Percentiles rank a stretch among this genome's conserved stretches.
phyloP scores from a whole-genome alignment of 1,284 basidiomycete species.

The Stygiomarasmius scandens region DNA sequence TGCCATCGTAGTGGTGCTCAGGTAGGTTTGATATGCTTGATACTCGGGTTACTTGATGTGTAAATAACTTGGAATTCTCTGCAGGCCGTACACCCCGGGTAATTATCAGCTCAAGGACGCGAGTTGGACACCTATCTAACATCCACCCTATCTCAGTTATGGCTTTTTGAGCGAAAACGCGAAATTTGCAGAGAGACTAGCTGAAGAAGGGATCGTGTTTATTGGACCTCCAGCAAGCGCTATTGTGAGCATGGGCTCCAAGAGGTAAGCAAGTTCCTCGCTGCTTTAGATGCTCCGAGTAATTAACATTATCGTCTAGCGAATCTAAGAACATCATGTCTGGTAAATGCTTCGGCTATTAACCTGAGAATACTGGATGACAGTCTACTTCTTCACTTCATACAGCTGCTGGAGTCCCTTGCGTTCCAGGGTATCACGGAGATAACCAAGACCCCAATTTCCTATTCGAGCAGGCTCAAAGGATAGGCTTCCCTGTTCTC shows the following conservation, averaged over 20 bases:
- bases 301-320: constrained; percentile 38
- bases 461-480: constrained; percentile 67
- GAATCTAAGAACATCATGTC: constrained; percentile 93
- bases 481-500: constrained; percentile 85
- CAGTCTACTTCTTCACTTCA: background rate
- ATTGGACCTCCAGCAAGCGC: constrained; percentile 94
- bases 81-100: constrained; percentile 23
- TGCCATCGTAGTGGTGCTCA: constrained; percentile 83
- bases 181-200: constrained; percentile 83
- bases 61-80: constrained; percentile 51
- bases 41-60: constrained; percentile 52
- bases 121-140: background rate
- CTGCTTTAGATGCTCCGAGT: constrained; percentile 9
- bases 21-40: constrained; percentile 42
- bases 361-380: too few species aligned
- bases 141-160: constrained; percentile 55
- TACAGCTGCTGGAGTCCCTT: constrained; percentile 85
- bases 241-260: constrained; percentile 93
- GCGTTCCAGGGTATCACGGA: constrained; percentile 91
- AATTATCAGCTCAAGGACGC: background rate
- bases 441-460: constrained; percentile 68
- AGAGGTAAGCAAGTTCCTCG: constrained; percentile 57
- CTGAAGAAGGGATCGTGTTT: constrained; percentile 90
- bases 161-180: constrained; percentile 96
- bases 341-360: constrained; percentile 8